These are phyloP conservation scores for Tolypocladium pustulatum DNA, from an alignment of 2,329 filamentous ascomycete species.

Conservation along the genomic window DNA sequence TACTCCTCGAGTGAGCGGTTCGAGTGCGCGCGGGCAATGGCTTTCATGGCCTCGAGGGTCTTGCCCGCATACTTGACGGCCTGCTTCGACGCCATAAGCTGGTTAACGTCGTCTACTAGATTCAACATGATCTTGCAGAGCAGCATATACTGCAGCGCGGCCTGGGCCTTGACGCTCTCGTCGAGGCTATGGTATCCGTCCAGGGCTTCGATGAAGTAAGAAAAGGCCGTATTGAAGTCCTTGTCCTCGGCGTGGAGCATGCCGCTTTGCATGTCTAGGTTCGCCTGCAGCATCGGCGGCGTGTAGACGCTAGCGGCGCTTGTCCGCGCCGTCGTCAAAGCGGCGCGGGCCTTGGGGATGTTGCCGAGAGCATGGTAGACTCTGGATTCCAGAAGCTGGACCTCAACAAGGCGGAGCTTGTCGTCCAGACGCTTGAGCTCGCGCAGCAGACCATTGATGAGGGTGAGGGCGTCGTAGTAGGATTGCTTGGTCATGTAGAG, in stretches of 20 bases:
- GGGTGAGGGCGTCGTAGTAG: slow-evolving; percentile 91
- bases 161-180: slow-evolving; percentile 80
- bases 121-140: slow-evolving; percentile 99
- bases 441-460: slow-evolving; percentile 92
- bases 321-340: slow-evolving; percentile 86
- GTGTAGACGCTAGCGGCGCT: slow-evolving; percentile 96
- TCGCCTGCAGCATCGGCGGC: slow-evolving; percentile 86
- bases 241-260: slow-evolving; percentile 98
- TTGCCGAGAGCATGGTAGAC: slow-evolving; percentile 98
- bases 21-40: slow-evolving; percentile 87
- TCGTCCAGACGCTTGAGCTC: slow-evolving; percentile 98
- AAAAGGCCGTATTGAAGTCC: slow-evolving; percentile 98
- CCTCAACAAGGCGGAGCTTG: slow-evolving; percentile 95
- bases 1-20: slow-evolving; percentile 97
- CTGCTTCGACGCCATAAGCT: slow-evolving; percentile 90
- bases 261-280: slow-evolving; percentile 97
- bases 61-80: slow-evolving; percentile 92
- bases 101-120: slow-evolving; percentile 88
- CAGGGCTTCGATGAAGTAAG: slow-evolving; percentile 97
- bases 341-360: slow-evolving; percentile 88
- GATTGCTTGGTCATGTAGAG: slow-evolving; percentile 96
- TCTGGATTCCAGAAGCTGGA: slow-evolving; percentile 91
- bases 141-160: slow-evolving; percentile 97
- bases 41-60: slow-evolving; percentile 98
- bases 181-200: slow-evolving; percentile 95